These are phyloP conservation scores for Aspergillus phoenicis DNA, from an alignment of 2,329 filamentous ascomycete species.

Conservation along the genomic window DNA sequence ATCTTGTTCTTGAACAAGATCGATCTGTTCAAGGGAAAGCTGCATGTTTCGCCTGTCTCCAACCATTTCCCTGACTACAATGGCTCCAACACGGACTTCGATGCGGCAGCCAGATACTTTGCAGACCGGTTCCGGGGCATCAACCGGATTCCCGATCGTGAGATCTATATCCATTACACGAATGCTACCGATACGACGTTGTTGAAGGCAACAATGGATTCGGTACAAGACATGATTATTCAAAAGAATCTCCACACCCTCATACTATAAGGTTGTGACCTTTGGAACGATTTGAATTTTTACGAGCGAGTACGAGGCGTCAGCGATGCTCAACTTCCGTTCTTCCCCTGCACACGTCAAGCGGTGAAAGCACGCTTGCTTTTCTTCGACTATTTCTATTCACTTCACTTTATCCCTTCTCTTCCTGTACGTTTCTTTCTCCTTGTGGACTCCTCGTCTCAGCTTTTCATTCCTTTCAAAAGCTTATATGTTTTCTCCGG, in stretches of 20 bases:
- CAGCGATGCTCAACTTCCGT: conserved; percentile 19
- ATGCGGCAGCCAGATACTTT: conserved; percentile 78
- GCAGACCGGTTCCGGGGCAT: conserved; percentile 77
- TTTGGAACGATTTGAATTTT: conserved; percentile 15
- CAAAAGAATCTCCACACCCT: conserved; percentile 80
- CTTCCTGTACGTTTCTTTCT: conserved; percentile 11
- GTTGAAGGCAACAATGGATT: conserved; percentile 82
- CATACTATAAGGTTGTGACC: conserved; percentile 58
- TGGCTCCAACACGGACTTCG: conserved; percentile 70
- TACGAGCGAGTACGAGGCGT: conserved; percentile 23
- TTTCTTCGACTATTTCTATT: not conserved
- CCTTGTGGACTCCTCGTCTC: conserved; percentile 14
- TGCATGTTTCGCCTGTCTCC: conserved; percentile 69
- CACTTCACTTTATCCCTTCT: not conserved
- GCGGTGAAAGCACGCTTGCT: conserved; percentile 19
- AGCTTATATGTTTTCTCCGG: conserved; percentile 24
- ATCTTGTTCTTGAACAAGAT: conserved; percentile 89
- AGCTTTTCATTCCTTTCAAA: conserved; percentile 15
- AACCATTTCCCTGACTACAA: conserved; percentile 79
- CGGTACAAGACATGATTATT: conserved; percentile 85
- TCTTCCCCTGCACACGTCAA: conserved; percentile 23
- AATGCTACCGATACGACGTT: conserved; percentile 70
- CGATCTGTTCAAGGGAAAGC: conserved; percentile 79
- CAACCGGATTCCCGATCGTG: conserved; percentile 63
- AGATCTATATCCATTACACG: conserved; percentile 62